Conservation (phyloP, 2,329 filamentous ascomycete genomes). For the Ophiostoma pallidulum region DNA sequence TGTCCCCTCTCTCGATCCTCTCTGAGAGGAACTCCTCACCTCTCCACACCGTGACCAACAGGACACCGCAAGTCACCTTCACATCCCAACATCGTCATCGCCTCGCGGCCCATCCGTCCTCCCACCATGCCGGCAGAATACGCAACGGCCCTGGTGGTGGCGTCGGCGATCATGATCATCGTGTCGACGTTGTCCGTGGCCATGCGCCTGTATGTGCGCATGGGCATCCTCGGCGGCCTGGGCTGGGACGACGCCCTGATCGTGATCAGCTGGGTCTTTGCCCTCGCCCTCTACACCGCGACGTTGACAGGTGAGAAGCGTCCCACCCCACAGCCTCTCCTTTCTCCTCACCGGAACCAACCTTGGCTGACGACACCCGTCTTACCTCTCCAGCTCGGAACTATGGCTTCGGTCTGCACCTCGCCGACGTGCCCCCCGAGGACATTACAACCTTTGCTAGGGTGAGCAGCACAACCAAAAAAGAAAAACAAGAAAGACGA, state of each 20-base stretch:
- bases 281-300: neutral
- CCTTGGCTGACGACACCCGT: neutral
- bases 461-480: too few species aligned
- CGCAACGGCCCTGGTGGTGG: neutral
- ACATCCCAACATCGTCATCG: too few species aligned
- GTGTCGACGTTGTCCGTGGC: neutral
- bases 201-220: conserved; percentile 4
- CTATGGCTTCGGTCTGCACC: conserved; percentile 5
- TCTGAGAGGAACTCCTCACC: neutral
- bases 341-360: too few species aligned
- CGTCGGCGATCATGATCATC: conserved; percentile 1
- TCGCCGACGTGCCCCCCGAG: neutral
- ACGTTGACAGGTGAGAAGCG: neutral
- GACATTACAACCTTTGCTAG: neutral
- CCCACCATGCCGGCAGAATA: conserved; percentile 1
- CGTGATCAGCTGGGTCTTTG: conserved; percentile 2
- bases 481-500: too few species aligned
- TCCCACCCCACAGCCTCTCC: too few species aligned
- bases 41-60: too few species aligned
- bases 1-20: neutral
- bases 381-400: neutral
- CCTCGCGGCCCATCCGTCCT: too few species aligned
- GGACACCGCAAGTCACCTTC: too few species aligned
- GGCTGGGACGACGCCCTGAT: conserved; percentile 6
- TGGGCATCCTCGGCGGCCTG: conserved; percentile 1